Evolutionary conservation across 139 green algal genomes (phyloP).

Genomic region (Mychonastes homosphaera): DNA sequence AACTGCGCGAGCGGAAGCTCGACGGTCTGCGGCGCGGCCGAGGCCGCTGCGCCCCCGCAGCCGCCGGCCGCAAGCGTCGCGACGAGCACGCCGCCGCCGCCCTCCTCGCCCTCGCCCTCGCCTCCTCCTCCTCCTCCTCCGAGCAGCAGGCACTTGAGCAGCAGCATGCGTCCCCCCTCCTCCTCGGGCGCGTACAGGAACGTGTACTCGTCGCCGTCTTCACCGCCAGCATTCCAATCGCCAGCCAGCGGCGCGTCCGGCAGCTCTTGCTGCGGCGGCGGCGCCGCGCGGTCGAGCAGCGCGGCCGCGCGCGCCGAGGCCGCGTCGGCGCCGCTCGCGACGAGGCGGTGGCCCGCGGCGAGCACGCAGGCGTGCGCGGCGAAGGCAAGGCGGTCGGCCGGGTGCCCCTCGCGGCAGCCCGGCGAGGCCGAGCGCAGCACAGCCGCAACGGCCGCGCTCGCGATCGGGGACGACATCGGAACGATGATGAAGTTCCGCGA

Average conservation of each 20-base stretch:
- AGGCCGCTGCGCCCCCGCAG: no score
- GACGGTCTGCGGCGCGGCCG: constrained; percentile 1
- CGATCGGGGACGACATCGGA: no score
- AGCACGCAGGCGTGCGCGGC: constrained; percentile 30
- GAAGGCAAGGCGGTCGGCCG: constrained; percentile 27
- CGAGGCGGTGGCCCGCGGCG: constrained; percentile 38
- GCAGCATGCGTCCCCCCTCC: not conserved
- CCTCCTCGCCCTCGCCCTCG: no score
- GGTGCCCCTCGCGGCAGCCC: no score
- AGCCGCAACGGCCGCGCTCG: no score
- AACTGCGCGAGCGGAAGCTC: constrained; percentile 9
- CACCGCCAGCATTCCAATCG: constrained; percentile 13
- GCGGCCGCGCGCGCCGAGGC: constrained; percentile 23
- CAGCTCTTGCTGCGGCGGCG: not conserved
- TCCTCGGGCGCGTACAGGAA: constrained; percentile 13
- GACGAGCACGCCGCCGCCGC: constrained; percentile 8
- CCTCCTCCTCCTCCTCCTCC: no score
- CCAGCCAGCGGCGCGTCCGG: constrained; percentile 1
- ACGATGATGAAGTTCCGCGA: no score
- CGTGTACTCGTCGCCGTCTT: constrained; percentile 11
- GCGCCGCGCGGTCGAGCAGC: no score
- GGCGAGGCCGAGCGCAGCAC: no score
- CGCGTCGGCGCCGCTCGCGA: constrained; percentile 28
- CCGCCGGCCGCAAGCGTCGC: constrained; percentile 3
- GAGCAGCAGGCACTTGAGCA: constrained; percentile 10